Evolutionary conservation across 768 basidiomycete genomes (phyloP), one percentile per base, ranked within the genome.

Genomic region (Tulasnella sp.): DNA sequence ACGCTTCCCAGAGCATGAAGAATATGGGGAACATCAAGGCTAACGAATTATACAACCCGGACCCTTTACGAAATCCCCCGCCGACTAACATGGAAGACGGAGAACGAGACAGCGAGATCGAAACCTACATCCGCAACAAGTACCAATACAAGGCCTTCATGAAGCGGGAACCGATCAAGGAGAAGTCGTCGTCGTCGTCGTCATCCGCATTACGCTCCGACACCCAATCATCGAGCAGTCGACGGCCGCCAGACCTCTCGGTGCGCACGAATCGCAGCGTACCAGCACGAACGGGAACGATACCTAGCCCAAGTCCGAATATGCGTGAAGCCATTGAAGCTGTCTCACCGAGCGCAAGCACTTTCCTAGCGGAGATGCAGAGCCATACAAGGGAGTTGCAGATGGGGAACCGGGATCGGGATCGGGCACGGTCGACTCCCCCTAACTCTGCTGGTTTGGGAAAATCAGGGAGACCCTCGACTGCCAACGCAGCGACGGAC

Each of bases 51-150:
- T 92, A 88, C 78, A 95, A 95, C 77, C 91, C 94, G 2, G 88
- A 96, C 78, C 94, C 96, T 79, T 77, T 84, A 32, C 85, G 89
- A 11, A 80, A 95, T 77, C 94, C 93, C 4, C 93, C 93, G 0
- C 93, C 94, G 0, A 85, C 92, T 3, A 90, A 89, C 75, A 82
- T 90, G 77, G 86, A 89, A 44, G 92, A 93, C 67, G 83, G 85
- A 1, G 91, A 91, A 76, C 84, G 94, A 36, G 94, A 96, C 77
- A 90, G 90, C 63, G 95, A 98, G 74, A 85, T 98, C 59, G 95
- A 98, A 79, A 88, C 87, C 77, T 97, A 88, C 81, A 95, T 98
- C 74, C 87, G 95, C 73, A 83, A 91, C 91, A 82, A 80, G 86
- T 83, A 79, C 72, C 70, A 95, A 77, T 89, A 87, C 78, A 90